Percentiles rank a stretch among this genome's conserved stretches.
These are phyloP conservation scores for Diaporthe vaccinii DNA, from an alignment of 2,329 filamentous ascomycete genomes.

Conservation along the genomic window DNA sequence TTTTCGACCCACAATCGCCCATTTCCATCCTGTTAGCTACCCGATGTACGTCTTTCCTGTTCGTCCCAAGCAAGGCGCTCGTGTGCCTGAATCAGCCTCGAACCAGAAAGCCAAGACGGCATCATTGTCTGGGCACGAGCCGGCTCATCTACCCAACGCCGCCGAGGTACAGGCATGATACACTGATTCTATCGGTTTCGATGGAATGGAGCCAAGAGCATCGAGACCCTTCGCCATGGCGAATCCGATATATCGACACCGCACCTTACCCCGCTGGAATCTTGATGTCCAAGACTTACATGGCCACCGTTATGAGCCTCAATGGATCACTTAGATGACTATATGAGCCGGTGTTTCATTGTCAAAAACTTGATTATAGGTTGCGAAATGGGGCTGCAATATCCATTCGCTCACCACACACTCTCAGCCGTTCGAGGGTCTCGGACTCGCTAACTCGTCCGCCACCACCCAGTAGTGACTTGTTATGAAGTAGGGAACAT, in stretches of 20 bases:
- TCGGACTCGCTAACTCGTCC: not conserved
- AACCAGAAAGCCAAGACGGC: constrained; percentile 8
- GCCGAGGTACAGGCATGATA: not conserved
- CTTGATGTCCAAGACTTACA: not conserved
- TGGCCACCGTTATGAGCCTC: not conserved
- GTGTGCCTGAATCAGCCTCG: not conserved
- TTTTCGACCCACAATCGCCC: no score
- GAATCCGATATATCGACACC: not conserved
- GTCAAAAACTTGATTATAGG: not conserved
- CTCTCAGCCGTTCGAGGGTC: not conserved
- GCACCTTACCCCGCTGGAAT: not conserved
- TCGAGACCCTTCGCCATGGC: not conserved
- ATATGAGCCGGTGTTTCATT: not conserved
- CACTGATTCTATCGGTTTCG: not conserved
- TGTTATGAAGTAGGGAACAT: not conserved
- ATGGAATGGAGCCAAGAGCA: not conserved
- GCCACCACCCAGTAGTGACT: not conserved
- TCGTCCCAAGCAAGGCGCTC: not conserved
- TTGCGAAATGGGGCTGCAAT: not conserved
- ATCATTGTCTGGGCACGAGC: not conserved
- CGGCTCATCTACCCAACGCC: constrained; percentile 14
- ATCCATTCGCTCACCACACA: not conserved
- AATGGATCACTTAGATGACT: not conserved
- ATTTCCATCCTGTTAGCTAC: no score
- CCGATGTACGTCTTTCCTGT: not conserved